phyloP scores from a whole-genome alignment of 768 basidiomycete genomes.

The Hygrophorus russula region DNA sequence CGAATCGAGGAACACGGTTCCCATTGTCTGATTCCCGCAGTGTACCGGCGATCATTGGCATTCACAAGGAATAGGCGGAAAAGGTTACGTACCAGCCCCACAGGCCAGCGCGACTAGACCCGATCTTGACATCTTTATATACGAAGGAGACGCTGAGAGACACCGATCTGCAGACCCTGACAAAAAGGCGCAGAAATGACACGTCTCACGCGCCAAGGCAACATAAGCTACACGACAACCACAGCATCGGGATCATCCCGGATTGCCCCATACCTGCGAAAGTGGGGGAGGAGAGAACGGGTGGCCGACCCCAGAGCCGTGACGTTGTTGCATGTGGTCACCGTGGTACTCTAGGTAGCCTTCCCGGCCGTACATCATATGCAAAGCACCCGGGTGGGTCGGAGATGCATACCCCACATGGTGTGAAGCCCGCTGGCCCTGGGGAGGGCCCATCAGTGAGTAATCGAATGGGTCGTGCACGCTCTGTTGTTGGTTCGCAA shows the following conservation, averaged over 20 bases:
- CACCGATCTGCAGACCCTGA: no score
- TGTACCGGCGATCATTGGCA: no score
- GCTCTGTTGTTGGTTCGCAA: conserved; percentile 12
- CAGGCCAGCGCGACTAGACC: no score
- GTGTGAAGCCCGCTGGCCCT: conserved; percentile 9
- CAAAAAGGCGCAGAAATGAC: no score
- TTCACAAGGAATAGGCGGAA: no score
- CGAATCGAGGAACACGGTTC: no score
- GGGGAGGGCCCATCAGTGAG: conserved; percentile 15
- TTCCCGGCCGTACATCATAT: background rate
- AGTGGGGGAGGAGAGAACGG: conserved; percentile 18
- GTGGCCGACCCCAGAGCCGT: conserved; percentile 18
- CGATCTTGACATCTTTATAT: no score
- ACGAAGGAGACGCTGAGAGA: no score
- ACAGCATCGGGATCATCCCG: conserved; percentile 8
- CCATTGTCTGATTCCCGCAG: no score
- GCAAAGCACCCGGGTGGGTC: conserved; percentile 3
- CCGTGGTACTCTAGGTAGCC: conserved; percentile 4
- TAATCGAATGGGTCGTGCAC: conserved; percentile 19
- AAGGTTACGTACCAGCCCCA: no score
- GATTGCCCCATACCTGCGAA: conserved; percentile 24
- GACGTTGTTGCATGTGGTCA: conserved; percentile 17
- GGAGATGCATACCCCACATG: conserved; percentile 11
- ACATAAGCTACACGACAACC: no score
- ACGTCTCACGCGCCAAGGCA: no score